phyloP scores from a whole-genome alignment of 2,329 filamentous ascomycete species.

The Zasmidium angulare region DNA sequence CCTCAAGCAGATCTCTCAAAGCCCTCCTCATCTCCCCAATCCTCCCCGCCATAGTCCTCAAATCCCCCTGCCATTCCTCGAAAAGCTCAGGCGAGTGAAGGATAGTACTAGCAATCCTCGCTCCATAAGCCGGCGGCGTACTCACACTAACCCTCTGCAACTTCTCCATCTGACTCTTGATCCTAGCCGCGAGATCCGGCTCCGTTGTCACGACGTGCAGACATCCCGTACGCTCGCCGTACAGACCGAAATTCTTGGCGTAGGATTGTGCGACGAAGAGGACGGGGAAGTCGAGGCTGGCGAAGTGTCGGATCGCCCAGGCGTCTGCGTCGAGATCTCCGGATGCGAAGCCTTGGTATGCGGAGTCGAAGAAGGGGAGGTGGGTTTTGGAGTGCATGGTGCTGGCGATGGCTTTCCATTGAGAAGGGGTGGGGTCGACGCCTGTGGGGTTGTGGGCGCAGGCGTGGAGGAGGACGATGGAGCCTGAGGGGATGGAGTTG shows the following conservation, averaged over 20 bases:
- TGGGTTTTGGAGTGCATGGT: slow-evolving; percentile 82
- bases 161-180: slow-evolving; percentile 97
- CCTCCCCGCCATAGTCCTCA: slow-evolving; percentile 97
- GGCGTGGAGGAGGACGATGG: slow-evolving; percentile 89
- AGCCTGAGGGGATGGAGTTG: slow-evolving; percentile 78
- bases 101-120: slow-evolving; percentile 87
- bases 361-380: slow-evolving; percentile 98
- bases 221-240: slow-evolving; percentile 93
- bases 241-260: slow-evolving; percentile 99
- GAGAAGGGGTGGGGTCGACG: no score
- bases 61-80: slow-evolving; percentile 89
- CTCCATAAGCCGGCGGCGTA: slow-evolving; percentile 94
- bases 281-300: slow-evolving; percentile 81
- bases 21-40: slow-evolving; percentile 81
- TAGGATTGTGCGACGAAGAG: slow-evolving; percentile 88
- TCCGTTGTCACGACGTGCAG: slow-evolving; percentile 87
- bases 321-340: slow-evolving; percentile 89
- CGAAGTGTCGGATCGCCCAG: slow-evolving; percentile 88
- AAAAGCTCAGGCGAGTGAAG: slow-evolving; percentile 80
- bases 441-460: slow-evolving; percentile 98
- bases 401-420: no score
- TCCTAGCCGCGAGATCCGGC: slow-evolving; percentile 84
- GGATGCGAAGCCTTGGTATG: slow-evolving; percentile 95
- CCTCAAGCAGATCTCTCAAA: background rate
- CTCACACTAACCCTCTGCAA: slow-evolving; percentile 94